Evolutionary conservation across 2,329 filamentous ascomycete species (phyloP).

Genomic region (Aphanoascus verrucosus): DNA sequence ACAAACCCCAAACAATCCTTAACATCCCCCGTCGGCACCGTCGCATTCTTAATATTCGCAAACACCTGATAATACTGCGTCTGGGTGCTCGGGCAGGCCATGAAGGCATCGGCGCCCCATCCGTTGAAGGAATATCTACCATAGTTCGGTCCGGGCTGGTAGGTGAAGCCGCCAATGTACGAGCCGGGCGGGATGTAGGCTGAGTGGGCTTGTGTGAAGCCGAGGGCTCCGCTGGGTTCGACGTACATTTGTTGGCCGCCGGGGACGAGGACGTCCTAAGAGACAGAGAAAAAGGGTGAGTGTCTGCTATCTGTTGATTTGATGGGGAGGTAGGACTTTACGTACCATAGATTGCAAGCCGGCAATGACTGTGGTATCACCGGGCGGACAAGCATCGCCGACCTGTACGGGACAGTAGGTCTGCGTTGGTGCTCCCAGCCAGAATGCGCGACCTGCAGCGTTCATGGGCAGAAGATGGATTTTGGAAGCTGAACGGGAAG

Average conservation of each 20-base stretch:
- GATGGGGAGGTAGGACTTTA: slow-evolving; percentile 13
- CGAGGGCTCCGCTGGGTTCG: slow-evolving; percentile 42
- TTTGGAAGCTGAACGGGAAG: slow-evolving; percentile 18
- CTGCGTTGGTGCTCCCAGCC: slow-evolving; percentile 37
- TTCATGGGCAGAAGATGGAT: slow-evolving; percentile 40
- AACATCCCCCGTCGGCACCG: slow-evolving; percentile 31
- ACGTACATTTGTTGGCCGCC: slow-evolving; percentile 55
- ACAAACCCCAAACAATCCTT: slow-evolving; percentile 32
- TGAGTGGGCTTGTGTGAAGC: slow-evolving; percentile 49
- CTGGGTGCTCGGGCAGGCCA: slow-evolving; percentile 34
- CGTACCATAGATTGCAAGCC: slow-evolving; percentile 29
- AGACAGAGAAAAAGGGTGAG: slow-evolving; percentile 18
- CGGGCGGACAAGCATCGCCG: slow-evolving; percentile 36
- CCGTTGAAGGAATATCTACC: slow-evolving; percentile 25
- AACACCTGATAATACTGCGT: slow-evolving; percentile 33
- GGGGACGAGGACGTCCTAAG: slow-evolving; percentile 44
- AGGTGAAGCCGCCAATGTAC: slow-evolving; percentile 41
- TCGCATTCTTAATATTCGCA: slow-evolving; percentile 31
- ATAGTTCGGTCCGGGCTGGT: slow-evolving; percentile 23
- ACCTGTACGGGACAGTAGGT: slow-evolving; percentile 41
- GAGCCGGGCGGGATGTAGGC: slow-evolving; percentile 43
- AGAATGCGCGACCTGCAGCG: slow-evolving; percentile 42
- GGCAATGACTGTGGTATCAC: slow-evolving; percentile 39
- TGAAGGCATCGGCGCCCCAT: slow-evolving; percentile 32
- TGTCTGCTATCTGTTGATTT: not conserved